These are phyloP conservation scores for Scheffersomyces spartinae DNA, from an alignment of 805 yeast genomes.

Conservation along the genomic window DNA sequence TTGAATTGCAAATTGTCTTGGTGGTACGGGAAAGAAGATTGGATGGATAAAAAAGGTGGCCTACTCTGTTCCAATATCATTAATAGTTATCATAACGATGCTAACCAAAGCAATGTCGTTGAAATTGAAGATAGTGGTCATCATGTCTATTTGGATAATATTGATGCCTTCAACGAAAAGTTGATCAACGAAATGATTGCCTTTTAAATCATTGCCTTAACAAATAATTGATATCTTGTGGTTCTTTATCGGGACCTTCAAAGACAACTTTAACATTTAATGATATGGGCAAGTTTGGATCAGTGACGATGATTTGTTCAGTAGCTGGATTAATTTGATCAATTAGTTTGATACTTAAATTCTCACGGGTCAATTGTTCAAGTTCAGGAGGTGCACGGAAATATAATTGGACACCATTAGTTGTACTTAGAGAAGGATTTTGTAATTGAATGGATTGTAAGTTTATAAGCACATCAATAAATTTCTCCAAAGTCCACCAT, in stretches of 20 bases:
- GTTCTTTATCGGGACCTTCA: conserved; percentile 14
- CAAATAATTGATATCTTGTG: conserved; percentile 9
- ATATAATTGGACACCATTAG: conserved; percentile 15
- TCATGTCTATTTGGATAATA: conserved; percentile 68
- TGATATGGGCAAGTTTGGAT: conserved; percentile 26
- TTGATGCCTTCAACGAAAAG: conserved; percentile 38
- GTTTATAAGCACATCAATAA: too few relatives aligned
- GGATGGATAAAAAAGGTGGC: conserved; percentile 50
- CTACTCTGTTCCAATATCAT: conserved; percentile 23
- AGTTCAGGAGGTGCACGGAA: conserved; percentile 21
- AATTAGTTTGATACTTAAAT: conserved; percentile 12
- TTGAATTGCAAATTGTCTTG: conserved; percentile 57
- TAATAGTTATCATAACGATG: conserved; percentile 7
- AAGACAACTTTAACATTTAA: conserved; percentile 13
- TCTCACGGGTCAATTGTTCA: conserved; percentile 18
- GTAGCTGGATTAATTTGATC: conserved; percentile 14
- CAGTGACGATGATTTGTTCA: conserved; percentile 28
- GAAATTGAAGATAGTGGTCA: conserved; percentile 54
- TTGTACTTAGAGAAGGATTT: conserved; percentile 23
- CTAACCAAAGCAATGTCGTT: conserved; percentile 10
- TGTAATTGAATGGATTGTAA: conserved; percentile 19
- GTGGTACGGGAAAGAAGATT: conserved; percentile 74
- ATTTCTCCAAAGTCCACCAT: conserved; percentile 20
- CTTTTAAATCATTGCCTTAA: too few relatives aligned
- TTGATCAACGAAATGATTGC: conserved; percentile 46